These are phyloP conservation scores for Hortaea sp. DNA, from an alignment of 2,329 filamentous ascomycete genomes.

Conservation along the genomic window DNA sequence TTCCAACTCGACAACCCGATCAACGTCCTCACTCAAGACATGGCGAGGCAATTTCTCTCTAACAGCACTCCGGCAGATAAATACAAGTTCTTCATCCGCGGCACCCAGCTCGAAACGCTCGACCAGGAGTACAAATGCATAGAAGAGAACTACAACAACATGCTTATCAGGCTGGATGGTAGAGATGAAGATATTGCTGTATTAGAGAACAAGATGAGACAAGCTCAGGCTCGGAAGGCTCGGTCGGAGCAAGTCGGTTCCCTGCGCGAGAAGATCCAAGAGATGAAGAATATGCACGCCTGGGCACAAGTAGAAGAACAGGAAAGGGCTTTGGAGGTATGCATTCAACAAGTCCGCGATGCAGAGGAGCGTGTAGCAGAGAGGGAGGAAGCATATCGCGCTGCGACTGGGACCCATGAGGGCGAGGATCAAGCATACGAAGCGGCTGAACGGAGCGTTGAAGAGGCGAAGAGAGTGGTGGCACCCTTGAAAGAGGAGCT, in stretches of 20 bases:
- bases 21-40: constrained; percentile 91
- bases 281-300: constrained; percentile 58
- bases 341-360: constrained; percentile 19
- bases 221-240: constrained; percentile 55
- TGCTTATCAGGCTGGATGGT: constrained; percentile 51
- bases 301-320: constrained; percentile 79
- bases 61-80: constrained; percentile 73
- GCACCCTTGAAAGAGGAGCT: constrained; percentile 38
- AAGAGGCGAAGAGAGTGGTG: constrained; percentile 27
- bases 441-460: constrained; percentile 26
- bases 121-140: constrained; percentile 85
- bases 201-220: constrained; percentile 49
- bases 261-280: constrained; percentile 51
- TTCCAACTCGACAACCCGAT: constrained; percentile 95
- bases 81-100: constrained; percentile 93
- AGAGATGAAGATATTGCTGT: constrained; percentile 53
- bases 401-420: constrained; percentile 33
- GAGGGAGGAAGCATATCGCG: constrained; percentile 34
- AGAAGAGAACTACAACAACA: constrained; percentile 65
- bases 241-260: constrained; percentile 56
- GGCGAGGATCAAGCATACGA: constrained; percentile 32
- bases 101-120: constrained; percentile 84
- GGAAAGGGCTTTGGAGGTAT: constrained; percentile 40
- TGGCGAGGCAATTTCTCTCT: constrained; percentile 86
- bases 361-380: constrained; percentile 37